These are phyloP conservation scores for Globisporangium alternatum DNA, from an alignment of 352 stramenopile species.

Conservation along the genomic window DNA sequence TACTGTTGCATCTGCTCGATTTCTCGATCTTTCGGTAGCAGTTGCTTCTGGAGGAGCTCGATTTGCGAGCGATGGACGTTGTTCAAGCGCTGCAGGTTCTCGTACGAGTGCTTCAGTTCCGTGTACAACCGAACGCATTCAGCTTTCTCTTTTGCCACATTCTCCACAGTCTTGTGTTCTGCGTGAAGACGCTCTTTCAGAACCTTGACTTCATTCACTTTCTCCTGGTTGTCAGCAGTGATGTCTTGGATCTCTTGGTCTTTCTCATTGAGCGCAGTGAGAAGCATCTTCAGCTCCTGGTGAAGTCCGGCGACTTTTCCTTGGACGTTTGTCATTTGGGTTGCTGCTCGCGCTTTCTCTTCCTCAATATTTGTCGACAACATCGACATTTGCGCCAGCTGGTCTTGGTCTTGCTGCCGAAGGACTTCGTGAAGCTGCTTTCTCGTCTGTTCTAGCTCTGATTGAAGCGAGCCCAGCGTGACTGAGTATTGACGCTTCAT, in stretches of 20 bases:
- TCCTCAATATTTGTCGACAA: slow-evolving; percentile 40
- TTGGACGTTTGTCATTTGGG: slow-evolving; percentile 40
- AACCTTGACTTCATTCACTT: slow-evolving; percentile 24
- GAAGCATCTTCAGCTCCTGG: slow-evolving; percentile 72
- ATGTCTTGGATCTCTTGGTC: slow-evolving; percentile 47
- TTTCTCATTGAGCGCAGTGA: slow-evolving; percentile 55
- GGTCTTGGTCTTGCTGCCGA: slow-evolving; percentile 58
- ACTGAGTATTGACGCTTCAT: slow-evolving; percentile 19
- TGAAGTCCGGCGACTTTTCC: slow-evolving; percentile 54
- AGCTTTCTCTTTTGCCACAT: slow-evolving; percentile 37
- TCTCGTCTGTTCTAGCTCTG: slow-evolving; percentile 37
- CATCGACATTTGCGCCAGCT: slow-evolving; percentile 54
- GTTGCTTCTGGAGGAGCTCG: slow-evolving; percentile 62
- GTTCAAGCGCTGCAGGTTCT: slow-evolving; percentile 64
- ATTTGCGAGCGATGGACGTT: slow-evolving; percentile 73
- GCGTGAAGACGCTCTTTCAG: slow-evolving; percentile 39
- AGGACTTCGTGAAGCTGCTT: slow-evolving; percentile 50
- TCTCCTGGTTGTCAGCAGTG: slow-evolving; percentile 25
- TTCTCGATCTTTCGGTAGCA: slow-evolving; percentile 68
- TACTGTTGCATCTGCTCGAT: slow-evolving; percentile 64
- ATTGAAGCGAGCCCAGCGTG: slow-evolving; percentile 19
- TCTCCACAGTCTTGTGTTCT: slow-evolving; percentile 29
- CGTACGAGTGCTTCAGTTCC: slow-evolving; percentile 41
- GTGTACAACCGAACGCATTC: slow-evolving; percentile 24
- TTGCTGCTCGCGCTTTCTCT: slow-evolving; percentile 38